phyloP scores from a whole-genome alignment of 2,329 filamentous ascomycete species.

The Sclerotinia glacialis region DNA sequence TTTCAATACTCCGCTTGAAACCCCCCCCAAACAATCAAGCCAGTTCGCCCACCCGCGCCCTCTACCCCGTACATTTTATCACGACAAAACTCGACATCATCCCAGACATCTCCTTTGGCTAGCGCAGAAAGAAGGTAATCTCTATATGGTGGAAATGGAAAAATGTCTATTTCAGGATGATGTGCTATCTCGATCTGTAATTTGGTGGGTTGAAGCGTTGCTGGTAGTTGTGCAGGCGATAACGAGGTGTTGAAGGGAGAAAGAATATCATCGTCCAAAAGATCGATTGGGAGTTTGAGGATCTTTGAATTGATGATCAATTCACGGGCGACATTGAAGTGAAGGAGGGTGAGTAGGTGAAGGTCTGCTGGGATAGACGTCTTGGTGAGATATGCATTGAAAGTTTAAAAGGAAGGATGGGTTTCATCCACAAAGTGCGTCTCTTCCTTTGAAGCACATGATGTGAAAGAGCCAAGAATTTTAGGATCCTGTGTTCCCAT shows the following conservation, averaged over 20 bases:
- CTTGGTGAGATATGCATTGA: conserved; percentile 17
- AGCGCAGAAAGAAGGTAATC: conserved; percentile 44
- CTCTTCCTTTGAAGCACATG: background rate
- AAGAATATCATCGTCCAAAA: conserved; percentile 26
- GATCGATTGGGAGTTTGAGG: conserved; percentile 30
- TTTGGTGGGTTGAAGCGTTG: conserved; percentile 41
- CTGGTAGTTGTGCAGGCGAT: conserved; percentile 21
- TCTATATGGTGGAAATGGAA: conserved; percentile 42
- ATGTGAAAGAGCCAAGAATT: background rate
- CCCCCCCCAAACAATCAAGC: conserved; percentile 48
- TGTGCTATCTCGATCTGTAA: conserved; percentile 42
- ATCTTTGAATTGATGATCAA: conserved; percentile 39
- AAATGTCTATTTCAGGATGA: conserved; percentile 44
- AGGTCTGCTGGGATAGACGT: conserved; percentile 29
- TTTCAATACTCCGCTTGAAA: background rate
- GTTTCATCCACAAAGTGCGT: conserved; percentile 11
- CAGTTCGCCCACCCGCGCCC: conserved; percentile 31
- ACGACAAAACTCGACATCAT: conserved; percentile 41
- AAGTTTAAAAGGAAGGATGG: conserved; percentile 8
- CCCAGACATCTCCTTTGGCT: conserved; percentile 36
- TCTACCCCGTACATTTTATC: conserved; percentile 41
- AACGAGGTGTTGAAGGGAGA: conserved; percentile 26
- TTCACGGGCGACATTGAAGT: conserved; percentile 43
- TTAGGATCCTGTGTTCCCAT: background rate
- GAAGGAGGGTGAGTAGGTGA: conserved; percentile 40